A percentile compares a stretch with the other conserved stretches of the same genome.
Conservation (phyloP, 305 asterid genomes). For the Solanum aculeatissimum region DNA sequence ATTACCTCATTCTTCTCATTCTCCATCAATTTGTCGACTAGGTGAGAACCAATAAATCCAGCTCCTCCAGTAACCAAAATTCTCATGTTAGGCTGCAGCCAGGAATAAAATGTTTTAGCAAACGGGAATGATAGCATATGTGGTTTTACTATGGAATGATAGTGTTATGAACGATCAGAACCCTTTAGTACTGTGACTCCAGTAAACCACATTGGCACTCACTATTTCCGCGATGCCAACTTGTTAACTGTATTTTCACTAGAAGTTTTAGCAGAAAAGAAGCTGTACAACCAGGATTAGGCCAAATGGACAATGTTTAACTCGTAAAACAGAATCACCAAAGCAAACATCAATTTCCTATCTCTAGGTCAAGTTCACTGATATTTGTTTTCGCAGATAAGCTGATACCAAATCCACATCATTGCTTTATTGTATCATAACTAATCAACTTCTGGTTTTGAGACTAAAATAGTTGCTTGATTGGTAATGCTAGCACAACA, state of each 20-base stretch:
- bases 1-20: slow-evolving; percentile 28
- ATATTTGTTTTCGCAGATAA: background rate
- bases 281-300: background rate
- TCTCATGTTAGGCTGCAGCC: slow-evolving; percentile 23
- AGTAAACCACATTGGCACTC: background rate
- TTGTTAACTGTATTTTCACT: background rate
- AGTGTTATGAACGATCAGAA: background rate
- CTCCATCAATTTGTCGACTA: slow-evolving; percentile 28
- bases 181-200: background rate
- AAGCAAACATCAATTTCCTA: background rate
- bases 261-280: background rate
- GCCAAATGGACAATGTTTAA: background rate
- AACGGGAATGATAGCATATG: background rate
- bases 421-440: background rate
- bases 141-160: background rate
- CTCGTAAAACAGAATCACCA: background rate
- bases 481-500: background rate
- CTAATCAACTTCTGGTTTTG: background rate
- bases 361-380: background rate
- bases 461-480: background rate
- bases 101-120: background rate
- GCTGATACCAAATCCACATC: background rate
- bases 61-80: slow-evolving; percentile 34
- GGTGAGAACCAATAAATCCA: slow-evolving; percentile 31
- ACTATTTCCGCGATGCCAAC: background rate